Evolutionary conservation across 345 rosid genomes (phyloP), one percentile per base, ranked within the genome.

Genomic region (Pseudoturritis turrita): DNA sequence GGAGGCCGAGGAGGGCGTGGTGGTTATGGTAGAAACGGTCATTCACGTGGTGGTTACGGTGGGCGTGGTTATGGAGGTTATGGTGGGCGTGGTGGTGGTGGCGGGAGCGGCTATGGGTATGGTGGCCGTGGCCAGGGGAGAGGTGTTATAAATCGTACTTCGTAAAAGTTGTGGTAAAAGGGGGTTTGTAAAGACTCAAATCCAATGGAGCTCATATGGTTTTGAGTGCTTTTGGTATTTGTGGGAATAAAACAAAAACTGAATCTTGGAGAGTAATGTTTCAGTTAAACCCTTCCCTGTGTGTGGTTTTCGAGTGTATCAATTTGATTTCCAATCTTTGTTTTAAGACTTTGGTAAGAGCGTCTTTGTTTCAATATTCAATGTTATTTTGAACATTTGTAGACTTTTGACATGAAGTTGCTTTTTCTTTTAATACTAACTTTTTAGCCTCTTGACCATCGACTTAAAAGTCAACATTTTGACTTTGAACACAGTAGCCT

Each of bases 81-180:
- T 29, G 77, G 87, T 51, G 85, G 87, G 11, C 59, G 80, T 35
- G 80, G 77, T 36, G 87, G 89, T 29, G 75, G 73, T 13, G 80
- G 81, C 12, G 71, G 83, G n/a, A n/a, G n/a, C 29, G 71, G 64
- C 55, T 54, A 72, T 12, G 71, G 71, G 8, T 73, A 73, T 35
- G 71, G 70, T 46, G 71, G 77, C 5, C 68, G 77, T 57, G 77
- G 77, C 60, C 77, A 73, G 36, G 77, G 72, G 37, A 73, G 77
- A 65, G 77, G 67, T 0, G 53, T 39, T 8, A 41, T 40, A 59
- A 58, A 66, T 50, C 62, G 62, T 31, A 59, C 53, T 33, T 31
- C 68, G 13, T 74, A 51, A 10, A 41, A 31, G 23, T 7, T 37
- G 25, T 54, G 71, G 13, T 10, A 35, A 15, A 72, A 43, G 49